These are phyloP conservation scores for Scleromitrula shiraiana DNA, from an alignment of 2,329 filamentous ascomycete genomes.

Conservation along the genomic window DNA sequence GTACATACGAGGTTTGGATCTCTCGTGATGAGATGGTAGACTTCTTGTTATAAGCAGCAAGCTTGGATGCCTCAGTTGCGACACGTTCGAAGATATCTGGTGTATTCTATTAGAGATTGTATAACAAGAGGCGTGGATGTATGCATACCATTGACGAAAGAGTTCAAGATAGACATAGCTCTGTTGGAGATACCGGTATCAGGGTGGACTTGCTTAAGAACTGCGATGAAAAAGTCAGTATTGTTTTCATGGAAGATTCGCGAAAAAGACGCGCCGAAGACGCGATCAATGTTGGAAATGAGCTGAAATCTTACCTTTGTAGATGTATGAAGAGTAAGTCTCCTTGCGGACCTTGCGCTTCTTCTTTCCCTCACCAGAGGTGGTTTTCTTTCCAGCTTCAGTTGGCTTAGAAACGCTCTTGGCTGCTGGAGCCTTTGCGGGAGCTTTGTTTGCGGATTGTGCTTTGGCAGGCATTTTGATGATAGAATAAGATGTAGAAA, in stretches of 20 bases:
- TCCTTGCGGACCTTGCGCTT: conserved; percentile 99
- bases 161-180: conserved; percentile 99
- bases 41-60: conserved; percentile 99
- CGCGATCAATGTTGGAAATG: conserved; percentile 11
- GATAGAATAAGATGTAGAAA: no score
- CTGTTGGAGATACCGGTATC: conserved; percentile 99
- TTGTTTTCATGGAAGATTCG: neutral
- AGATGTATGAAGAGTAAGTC: conserved; percentile 99
- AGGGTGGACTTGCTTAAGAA: conserved; percentile 99
- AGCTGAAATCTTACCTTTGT: conserved; percentile 69
- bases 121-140: no score
- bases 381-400: conserved; percentile 99
- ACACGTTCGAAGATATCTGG: conserved; percentile 99
- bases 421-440: conserved; percentile 51
- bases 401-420: conserved; percentile 72
- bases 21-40: conserved; percentile 98
- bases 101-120: no score
- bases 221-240: conserved; percentile 40
- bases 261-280: conserved; percentile 11
- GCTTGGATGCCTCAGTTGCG: conserved; percentile 96
- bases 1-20: conserved; percentile 85
- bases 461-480: no score
- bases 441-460: no score
- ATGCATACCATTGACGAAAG: conserved; percentile 99
- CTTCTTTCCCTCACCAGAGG: conserved; percentile 82